Conservation (phyloP, 441 rosid genomes). For the Adansonia gregorii region DNA sequence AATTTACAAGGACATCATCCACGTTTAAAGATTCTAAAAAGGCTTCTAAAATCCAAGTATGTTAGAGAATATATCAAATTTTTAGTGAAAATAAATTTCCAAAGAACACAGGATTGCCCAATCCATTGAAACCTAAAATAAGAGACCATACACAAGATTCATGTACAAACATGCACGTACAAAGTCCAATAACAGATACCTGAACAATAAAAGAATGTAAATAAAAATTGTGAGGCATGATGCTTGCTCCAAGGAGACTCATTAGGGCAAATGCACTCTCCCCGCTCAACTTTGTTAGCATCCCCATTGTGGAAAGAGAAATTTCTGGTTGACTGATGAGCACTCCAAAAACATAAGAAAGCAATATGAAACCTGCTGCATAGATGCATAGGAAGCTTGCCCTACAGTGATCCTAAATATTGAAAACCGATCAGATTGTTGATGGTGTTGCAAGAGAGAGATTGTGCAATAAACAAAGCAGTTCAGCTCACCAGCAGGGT, state of each 20-base stretch:
- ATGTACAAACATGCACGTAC: background rate
- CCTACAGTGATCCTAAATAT: slow-evolving; percentile 66
- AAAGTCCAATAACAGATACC: slow-evolving; percentile 49
- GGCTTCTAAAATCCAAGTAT: slow-evolving; percentile 8
- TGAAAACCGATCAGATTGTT: slow-evolving; percentile 19
- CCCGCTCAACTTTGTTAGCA: slow-evolving; percentile 61
- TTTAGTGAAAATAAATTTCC: background rate
- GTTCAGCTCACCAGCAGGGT: slow-evolving; percentile 65
- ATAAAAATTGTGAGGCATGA: slow-evolving; percentile 96
- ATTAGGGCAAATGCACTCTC: slow-evolving; percentile 82
- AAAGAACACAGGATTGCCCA: background rate
- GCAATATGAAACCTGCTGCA: slow-evolving; percentile 59
- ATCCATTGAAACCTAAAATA: slow-evolving; percentile 8
- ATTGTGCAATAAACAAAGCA: slow-evolving; percentile 16
- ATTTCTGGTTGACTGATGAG: slow-evolving; percentile 82
- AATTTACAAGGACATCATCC: background rate
- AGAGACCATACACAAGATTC: background rate
- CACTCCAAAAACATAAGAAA: slow-evolving; percentile 73
- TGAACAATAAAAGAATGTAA: slow-evolving; percentile 84
- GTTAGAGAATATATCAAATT: background rate
- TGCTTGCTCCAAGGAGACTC: slow-evolving; percentile 99
- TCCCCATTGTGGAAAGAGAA: slow-evolving; percentile 60
- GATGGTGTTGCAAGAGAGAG: slow-evolving; percentile 13
- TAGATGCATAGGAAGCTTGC: slow-evolving; percentile 56
- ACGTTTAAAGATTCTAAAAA: background rate